Base-by-base conservation (phyloP, 2,329 filamentous ascomycete genomes). In the Colletotrichum phormii region DNA sequence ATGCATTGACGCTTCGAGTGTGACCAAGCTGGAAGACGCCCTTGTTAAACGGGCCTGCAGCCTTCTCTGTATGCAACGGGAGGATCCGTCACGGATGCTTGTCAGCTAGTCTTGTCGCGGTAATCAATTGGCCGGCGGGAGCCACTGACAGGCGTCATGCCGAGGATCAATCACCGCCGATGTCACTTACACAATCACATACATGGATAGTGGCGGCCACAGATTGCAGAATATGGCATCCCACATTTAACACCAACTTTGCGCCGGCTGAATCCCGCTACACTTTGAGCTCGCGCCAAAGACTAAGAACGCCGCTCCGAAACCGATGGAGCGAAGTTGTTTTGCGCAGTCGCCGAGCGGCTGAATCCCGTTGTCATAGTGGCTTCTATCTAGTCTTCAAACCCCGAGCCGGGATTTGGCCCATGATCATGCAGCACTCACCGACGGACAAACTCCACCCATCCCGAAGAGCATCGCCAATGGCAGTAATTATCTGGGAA, bases 371-470 rank as follows among this genome's bases (percentile, higher is more conserved):
- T 26, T 49, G 26, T 29, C 26, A 49, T 11, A 35, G 37, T 18
- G 18, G 18, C 42, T 33, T 59, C 5, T 33, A 4, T 59, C 5
- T 33, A 4, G 26, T 22, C 49, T 72, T 72, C 71, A 71, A 73
- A 73, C 57, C 71, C 71, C 71, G 71, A 65, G 18, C 54, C 71
- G 71, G 71, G 66, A 61, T 65, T 71, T 73, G 71, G 66, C 35
- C 55, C 55, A 51, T 61, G 66, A 31, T 29, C 54, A 65, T 57
- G 35, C 35, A 29, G 33, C 66, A 73, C 29, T 64, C 71, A 26
- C 70, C 70, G 66, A 57, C 53, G 33, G 35, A 35, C 55, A 35
- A 55, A 54, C 65, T 70, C 65, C 65, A 61, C 60, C 29, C 35
- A 33, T 24, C 18, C 35, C 22, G 54, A 57, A 53, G 22, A 55